Conservation (phyloP, 2,329 filamentous ascomycete species). For the Fusarium mundagurra region DNA sequence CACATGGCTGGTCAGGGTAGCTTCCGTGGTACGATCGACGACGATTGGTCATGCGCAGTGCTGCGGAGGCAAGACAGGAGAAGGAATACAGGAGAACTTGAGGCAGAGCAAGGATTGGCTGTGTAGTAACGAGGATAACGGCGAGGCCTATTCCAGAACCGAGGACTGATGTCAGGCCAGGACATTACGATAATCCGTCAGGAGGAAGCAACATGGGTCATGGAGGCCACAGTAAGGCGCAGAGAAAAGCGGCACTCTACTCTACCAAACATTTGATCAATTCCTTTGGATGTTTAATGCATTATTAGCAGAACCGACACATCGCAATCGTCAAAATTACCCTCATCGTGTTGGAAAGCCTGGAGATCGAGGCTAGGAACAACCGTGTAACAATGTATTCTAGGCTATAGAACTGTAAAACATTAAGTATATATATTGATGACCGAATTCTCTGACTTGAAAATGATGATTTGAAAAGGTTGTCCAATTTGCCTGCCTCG, state of each 20-base stretch:
- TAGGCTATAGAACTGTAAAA: slow-evolving; percentile 43
- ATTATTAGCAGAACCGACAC: slow-evolving; percentile 31
- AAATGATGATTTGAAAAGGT: not conserved
- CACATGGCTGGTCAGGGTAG: not conserved
- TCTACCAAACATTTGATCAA: slow-evolving; percentile 41
- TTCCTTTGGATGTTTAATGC: slow-evolving; percentile 39
- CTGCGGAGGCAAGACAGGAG: slow-evolving; percentile 7
- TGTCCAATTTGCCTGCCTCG: not conserved
- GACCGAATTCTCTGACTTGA: not conserved
- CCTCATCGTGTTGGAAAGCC: slow-evolving; percentile 32
- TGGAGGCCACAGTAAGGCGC: slow-evolving; percentile 27
- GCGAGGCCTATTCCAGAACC: slow-evolving; percentile 5
- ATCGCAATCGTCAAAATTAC: slow-evolving; percentile 4
- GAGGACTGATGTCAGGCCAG: slow-evolving; percentile 4
- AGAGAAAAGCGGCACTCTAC: slow-evolving; percentile 42
- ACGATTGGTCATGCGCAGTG: not conserved
- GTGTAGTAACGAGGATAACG: slow-evolving; percentile 10
- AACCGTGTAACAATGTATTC: slow-evolving; percentile 42
- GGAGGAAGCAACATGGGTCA: slow-evolving; percentile 9
- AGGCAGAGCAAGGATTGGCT: slow-evolving; percentile 35
- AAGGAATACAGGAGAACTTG: slow-evolving; percentile 35
- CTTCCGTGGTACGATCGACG: not conserved
- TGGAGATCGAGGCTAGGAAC: slow-evolving; percentile 11
- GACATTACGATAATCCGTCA: not conserved
- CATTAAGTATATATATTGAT: not conserved